A percentile compares a stretch with the other conserved stretches of the same genome.
Conservation (phyloP, 805 yeast genomes). For the Cyberlindnera veronae region DNA sequence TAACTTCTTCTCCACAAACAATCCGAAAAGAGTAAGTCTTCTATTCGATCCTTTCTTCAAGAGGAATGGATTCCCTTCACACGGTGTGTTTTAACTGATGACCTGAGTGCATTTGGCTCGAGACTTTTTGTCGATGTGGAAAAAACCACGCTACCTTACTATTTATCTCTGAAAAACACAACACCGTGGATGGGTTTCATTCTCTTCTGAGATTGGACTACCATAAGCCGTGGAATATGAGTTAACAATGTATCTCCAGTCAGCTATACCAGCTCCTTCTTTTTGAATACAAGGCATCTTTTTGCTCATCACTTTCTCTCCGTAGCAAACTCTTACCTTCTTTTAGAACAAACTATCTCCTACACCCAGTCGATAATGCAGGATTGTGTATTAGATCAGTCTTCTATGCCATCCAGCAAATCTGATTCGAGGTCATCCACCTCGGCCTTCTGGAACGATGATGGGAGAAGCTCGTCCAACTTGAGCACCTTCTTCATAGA, state of each 20-base stretch:
- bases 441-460: constrained; percentile 45
- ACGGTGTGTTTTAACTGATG: constrained; percentile 17
- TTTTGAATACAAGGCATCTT: too few species aligned
- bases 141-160: constrained; percentile 96
- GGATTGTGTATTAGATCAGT: constrained; percentile 2
- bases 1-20: neutral
- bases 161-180: constrained; percentile 51
- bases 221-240: constrained; percentile 5
- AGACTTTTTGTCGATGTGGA: constrained; percentile 96
- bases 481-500: constrained; percentile 77
- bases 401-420: constrained; percentile 36
- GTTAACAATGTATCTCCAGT: constrained; percentile 12
- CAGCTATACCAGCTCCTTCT: neutral
- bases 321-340: too few species aligned
- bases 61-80: neutral
- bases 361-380: too few species aligned
- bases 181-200: neutral
- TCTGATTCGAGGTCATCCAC: constrained; percentile 57
- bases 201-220: neutral
- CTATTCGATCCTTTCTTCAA: neutral
- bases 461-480: constrained; percentile 59
- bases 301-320: too few species aligned
- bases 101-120: constrained; percentile 99
- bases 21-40: constrained; percentile 2
- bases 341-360: too few species aligned